Conservation (phyloP, 169 alveolate genomes). For the Cryptosporidium felis region DNA sequence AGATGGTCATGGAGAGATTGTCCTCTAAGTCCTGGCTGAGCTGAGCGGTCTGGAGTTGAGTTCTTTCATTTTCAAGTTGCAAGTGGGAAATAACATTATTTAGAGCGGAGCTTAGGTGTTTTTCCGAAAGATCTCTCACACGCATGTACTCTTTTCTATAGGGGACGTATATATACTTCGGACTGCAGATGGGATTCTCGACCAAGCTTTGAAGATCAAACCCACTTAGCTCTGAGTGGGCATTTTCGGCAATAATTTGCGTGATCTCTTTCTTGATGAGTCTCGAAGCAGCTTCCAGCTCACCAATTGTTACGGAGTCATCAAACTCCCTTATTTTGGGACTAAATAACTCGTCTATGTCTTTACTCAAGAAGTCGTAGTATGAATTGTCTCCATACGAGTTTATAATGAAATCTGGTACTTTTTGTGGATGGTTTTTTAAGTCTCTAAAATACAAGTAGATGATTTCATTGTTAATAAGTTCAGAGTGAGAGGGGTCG, state of each 20-base stretch:
- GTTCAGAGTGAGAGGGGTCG: too few species aligned
- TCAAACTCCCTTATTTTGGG: background rate
- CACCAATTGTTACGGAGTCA: constrained; percentile 1
- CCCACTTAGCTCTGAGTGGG: background rate
- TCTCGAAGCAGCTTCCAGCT: background rate
- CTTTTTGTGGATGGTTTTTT: constrained; percentile 26
- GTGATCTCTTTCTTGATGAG: constrained; percentile 23
- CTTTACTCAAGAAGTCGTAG: background rate
- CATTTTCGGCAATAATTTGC: background rate
- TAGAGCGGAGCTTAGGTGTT: constrained; percentile 52
- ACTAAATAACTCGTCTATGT: background rate
- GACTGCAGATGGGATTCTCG: constrained; percentile 14
- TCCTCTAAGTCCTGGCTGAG: constrained; percentile 58
- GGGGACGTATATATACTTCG: constrained; percentile 72
- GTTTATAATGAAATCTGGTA: constrained; percentile 26
- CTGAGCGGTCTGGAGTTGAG: constrained; percentile 50
- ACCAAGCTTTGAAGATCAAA: background rate
- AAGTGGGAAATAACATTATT: constrained; percentile 50
- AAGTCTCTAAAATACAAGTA: constrained; percentile 26
- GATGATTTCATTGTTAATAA: constrained; percentile 8
- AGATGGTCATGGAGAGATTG: constrained; percentile 1
- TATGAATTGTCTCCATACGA: constrained; percentile 7
- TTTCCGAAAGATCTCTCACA: constrained; percentile 55
- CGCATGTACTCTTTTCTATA: constrained; percentile 52
- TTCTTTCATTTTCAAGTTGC: constrained; percentile 23